phyloP scores from a whole-genome alignment of 2,329 filamentous ascomycete species.

The Fusarium sacchari region DNA sequence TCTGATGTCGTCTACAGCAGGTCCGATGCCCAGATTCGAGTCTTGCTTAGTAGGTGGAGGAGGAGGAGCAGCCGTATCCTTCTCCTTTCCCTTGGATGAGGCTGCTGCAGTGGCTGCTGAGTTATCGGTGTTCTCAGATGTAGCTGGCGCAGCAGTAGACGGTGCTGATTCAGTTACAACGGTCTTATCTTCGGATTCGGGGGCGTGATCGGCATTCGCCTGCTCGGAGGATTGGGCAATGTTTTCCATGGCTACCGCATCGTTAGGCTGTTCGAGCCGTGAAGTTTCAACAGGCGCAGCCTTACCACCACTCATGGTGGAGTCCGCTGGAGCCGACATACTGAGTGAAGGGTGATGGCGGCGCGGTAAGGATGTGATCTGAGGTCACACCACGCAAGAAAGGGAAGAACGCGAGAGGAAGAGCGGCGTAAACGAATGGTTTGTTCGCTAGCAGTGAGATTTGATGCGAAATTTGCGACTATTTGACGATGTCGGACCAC shows the following conservation, averaged over 20 bases:
- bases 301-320: slow-evolving; percentile 48
- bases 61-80: slow-evolving; percentile 42
- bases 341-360: slow-evolving; percentile 28
- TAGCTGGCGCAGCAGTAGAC: slow-evolving; percentile 22
- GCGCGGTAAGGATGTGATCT: slow-evolving; percentile 36
- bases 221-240: slow-evolving; percentile 43
- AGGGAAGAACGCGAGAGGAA: slow-evolving; percentile 15
- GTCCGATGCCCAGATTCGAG: slow-evolving; percentile 55
- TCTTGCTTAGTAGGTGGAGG: slow-evolving; percentile 48
- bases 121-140: slow-evolving; percentile 35
- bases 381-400: slow-evolving; percentile 42
- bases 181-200: slow-evolving; percentile 31
- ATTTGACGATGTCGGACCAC: slow-evolving; percentile 19
- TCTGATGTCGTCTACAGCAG: slow-evolving; percentile 55
- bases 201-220: slow-evolving; percentile 20
- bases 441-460: slow-evolving; percentile 29
- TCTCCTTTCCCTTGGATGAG: slow-evolving; percentile 50
- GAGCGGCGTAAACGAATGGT: slow-evolving; percentile 26
- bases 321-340: slow-evolving; percentile 49
- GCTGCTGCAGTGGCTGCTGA: slow-evolving; percentile 29
- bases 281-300: slow-evolving; percentile 42
- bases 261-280: slow-evolving; percentile 49
- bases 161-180: slow-evolving; percentile 29
- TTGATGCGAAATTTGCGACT: slow-evolving; percentile 10
- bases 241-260: slow-evolving; percentile 52